Evolutionary conservation across 2,329 filamentous ascomycete genomes (phyloP).

Genomic region (Lachnellula hyalina): DNA sequence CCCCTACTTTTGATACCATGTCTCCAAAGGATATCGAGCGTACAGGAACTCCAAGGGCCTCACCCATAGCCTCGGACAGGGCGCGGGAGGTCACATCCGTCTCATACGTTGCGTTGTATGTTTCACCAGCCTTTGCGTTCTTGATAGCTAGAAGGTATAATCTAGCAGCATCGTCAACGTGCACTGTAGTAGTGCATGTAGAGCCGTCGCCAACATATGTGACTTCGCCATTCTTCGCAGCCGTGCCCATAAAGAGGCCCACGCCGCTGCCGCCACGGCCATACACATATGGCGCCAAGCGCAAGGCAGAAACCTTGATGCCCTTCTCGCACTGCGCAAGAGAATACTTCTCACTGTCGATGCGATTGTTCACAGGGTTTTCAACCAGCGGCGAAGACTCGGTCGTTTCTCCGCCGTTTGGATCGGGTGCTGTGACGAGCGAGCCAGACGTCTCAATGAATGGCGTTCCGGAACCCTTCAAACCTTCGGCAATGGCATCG

Average conservation of each 20-base stretch:
- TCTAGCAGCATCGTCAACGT: slow-evolving; percentile 40
- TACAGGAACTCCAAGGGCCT: slow-evolving; percentile 15
- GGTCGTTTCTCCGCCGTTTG: background rate
- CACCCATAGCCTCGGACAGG: slow-evolving; percentile 28
- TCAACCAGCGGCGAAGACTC: background rate
- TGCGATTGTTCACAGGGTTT: background rate
- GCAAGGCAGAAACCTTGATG: background rate
- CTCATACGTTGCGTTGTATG: slow-evolving; percentile 33
- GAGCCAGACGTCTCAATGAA: background rate
- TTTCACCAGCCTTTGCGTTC: slow-evolving; percentile 31
- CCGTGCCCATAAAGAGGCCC: slow-evolving; percentile 12
- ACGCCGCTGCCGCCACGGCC: slow-evolving; percentile 15
- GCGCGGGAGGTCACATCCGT: slow-evolving; percentile 32
- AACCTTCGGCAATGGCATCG: background rate
- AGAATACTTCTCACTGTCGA: background rate
- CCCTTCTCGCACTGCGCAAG: background rate
- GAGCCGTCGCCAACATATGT: slow-evolving; percentile 31
- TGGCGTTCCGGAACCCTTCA: background rate
- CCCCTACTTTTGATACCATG: background rate
- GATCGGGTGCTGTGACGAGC: background rate
- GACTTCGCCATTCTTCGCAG: slow-evolving; percentile 28
- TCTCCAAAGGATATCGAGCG: background rate
- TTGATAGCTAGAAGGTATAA: slow-evolving; percentile 36
- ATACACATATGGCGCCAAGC: background rate
- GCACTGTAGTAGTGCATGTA: slow-evolving; percentile 29